phyloP scores from a whole-genome alignment of 768 basidiomycete species.

The Cytidiella melzeri region DNA sequence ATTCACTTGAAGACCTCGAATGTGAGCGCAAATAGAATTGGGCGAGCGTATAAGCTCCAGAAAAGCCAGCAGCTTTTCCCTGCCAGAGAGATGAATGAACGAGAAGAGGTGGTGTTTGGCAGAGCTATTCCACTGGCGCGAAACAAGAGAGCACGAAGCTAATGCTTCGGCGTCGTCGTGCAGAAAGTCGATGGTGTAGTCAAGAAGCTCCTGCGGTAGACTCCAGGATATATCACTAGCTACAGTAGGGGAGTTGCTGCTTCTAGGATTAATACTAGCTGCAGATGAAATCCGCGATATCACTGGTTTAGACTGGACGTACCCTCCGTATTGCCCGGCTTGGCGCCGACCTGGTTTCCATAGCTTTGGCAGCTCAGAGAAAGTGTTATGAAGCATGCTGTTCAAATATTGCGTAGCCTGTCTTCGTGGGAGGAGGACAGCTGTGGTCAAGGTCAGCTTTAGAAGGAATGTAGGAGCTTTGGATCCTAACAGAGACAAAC shows the following conservation, averaged over 20 bases:
- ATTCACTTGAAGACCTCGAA: no score
- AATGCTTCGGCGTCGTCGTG: slow-evolving; percentile 3
- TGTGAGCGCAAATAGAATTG: no score
- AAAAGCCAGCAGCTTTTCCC: background rate
- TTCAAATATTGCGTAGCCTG: no score
- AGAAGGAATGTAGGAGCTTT: slow-evolving; percentile 12
- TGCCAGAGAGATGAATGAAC: no score
- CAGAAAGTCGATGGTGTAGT: slow-evolving; percentile 4
- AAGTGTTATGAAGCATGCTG: no score
- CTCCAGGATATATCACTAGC: no score
- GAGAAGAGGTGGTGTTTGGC: background rate
- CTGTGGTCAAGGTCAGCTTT: background rate
- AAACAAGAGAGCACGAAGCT: slow-evolving; percentile 1
- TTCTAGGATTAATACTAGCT: background rate
- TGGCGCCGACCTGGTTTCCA: no score
- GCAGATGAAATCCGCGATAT: background rate
- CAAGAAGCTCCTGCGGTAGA: slow-evolving; percentile 5
- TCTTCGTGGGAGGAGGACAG: no score
- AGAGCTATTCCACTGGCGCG: background rate
- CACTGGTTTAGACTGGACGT: background rate
- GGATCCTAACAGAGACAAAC: slow-evolving; percentile 17
- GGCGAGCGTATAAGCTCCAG: no score
- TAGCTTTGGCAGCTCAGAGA: no score
- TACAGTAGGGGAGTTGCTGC: background rate
- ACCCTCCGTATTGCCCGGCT: no score